A percentile compares a stretch with the other conserved stretches of the same genome.
Evolutionary conservation across 2,329 filamentous ascomycete genomes (phyloP).

Genomic region (Xenoacremonium recifei): DNA sequence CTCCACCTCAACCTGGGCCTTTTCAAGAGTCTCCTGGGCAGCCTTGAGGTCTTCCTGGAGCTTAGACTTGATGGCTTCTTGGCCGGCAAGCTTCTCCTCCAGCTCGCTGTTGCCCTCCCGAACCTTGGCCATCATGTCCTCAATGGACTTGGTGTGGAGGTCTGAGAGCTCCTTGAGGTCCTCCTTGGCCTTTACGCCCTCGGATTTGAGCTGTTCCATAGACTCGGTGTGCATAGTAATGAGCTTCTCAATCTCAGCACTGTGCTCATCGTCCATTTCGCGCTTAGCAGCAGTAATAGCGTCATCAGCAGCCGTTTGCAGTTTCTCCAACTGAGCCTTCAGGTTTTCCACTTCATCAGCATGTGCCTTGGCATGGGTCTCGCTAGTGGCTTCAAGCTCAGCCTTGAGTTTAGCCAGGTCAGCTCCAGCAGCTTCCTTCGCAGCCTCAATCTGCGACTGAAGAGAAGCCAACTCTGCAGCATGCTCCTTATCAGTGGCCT

Average conservation of each 20-base stretch:
- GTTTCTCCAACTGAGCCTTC: conserved; percentile 46
- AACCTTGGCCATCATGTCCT: conserved; percentile 41
- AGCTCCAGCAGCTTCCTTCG: background rate
- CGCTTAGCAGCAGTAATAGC: conserved; percentile 45
- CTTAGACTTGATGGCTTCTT: conserved; percentile 34
- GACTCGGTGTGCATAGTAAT: conserved; percentile 41
- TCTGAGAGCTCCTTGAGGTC: conserved; percentile 44
- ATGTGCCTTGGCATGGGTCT: background rate
- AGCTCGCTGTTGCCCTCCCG: conserved; percentile 30
- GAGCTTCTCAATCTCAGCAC: conserved; percentile 48
- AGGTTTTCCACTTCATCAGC: conserved; percentile 33
- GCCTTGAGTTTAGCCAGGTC: background rate
- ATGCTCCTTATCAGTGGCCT: background rate
- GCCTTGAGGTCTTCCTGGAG: conserved; percentile 35
- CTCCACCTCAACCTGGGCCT: conserved; percentile 47
- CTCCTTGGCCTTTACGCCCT: conserved; percentile 35
- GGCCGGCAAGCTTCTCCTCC: conserved; percentile 35
- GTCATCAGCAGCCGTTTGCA: conserved; percentile 41
- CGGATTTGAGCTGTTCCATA: conserved; percentile 39
- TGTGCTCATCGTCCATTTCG: conserved; percentile 45
- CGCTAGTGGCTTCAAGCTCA: background rate
- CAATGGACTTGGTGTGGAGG: conserved; percentile 37
- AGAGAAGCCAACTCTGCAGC: background rate
- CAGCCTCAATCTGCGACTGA: background rate
- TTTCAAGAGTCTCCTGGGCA: conserved; percentile 42